phyloP scores from a whole-genome alignment of 192 early-diverging fungal genomes.

The Pecoramyces ruminantium region DNA sequence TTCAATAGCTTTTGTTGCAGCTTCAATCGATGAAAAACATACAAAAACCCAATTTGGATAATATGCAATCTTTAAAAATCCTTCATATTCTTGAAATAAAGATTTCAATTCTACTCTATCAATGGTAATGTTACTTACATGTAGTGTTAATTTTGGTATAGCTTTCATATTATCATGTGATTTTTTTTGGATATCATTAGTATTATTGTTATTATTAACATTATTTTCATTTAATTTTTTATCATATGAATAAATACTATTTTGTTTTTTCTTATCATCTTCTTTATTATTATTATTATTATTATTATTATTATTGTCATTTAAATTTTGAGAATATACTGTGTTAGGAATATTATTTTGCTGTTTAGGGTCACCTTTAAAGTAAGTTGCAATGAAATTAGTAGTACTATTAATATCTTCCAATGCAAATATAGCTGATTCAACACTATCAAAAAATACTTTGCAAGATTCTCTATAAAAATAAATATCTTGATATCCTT shows the following conservation, averaged over 20 bases:
- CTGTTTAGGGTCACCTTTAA: background rate
- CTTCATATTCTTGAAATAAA: background rate
- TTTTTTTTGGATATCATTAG: background rate
- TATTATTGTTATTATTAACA: background rate
- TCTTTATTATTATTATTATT: background rate
- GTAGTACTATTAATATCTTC: constrained; percentile 1
- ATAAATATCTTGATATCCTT: constrained; percentile 3
- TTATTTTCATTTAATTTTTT: background rate
- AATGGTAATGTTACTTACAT: constrained; percentile 3
- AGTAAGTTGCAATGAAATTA: constrained; percentile 5
- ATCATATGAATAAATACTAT: background rate
- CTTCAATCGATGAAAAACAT: background rate
- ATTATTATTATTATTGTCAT: background rate
- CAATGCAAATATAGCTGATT: background rate
- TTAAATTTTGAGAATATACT: background rate
- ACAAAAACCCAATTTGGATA: constrained; percentile 5
- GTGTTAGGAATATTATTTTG: background rate
- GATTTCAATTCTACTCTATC: constrained; percentile 3
- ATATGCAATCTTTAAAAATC: constrained; percentile 2
- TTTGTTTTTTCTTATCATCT: background rate
- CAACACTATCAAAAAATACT: constrained; percentile 1
- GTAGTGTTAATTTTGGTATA: constrained; percentile 3
- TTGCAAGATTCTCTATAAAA: constrained; percentile 4
- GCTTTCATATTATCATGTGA: background rate
- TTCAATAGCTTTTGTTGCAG: constrained; percentile 1